Conservation (phyloP, 2,329 filamentous ascomycete species). For the Paracamarosporium sp. region DNA sequence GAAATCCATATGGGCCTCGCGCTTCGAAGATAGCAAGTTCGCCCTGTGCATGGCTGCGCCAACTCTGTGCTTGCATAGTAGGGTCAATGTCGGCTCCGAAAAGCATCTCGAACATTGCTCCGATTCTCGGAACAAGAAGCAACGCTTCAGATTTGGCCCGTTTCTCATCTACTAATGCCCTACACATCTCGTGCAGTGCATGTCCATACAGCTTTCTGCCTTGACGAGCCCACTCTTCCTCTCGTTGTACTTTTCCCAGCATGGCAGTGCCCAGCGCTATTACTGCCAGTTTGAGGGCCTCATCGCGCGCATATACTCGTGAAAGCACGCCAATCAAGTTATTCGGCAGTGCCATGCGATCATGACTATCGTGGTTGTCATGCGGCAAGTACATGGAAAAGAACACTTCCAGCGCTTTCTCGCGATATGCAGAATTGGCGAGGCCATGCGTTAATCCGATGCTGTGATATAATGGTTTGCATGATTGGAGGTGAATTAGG, state of each 20-base stretch:
- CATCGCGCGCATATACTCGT: conserved; percentile 25
- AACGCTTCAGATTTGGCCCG: conserved; percentile 29
- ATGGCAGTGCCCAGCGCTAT: conserved; percentile 33
- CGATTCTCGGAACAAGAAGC: conserved; percentile 30
- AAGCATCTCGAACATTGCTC: conserved; percentile 35
- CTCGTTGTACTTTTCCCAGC: conserved; percentile 23
- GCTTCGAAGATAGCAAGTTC: conserved; percentile 30
- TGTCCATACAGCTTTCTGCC: conserved; percentile 33
- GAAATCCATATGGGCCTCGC: conserved; percentile 25
- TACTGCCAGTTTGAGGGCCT: conserved; percentile 30
- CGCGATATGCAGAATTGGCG: conserved; percentile 27
- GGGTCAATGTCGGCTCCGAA: conserved; percentile 32
- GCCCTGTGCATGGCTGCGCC: conserved; percentile 36
- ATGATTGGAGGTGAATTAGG: neutral
- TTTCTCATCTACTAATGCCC: conserved; percentile 23
- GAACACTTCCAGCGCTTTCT: conserved; percentile 29
- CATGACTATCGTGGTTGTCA: conserved; percentile 6
- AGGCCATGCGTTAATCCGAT: conserved; percentile 21
- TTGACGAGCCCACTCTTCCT: conserved; percentile 23
- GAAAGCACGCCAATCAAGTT: conserved; percentile 23
- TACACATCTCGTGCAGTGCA: conserved; percentile 29
- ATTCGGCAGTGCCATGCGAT: conserved; percentile 10
- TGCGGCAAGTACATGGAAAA: conserved; percentile 28
- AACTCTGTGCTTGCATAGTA: conserved; percentile 29
- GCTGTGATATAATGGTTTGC: neutral